Evolutionary conservation across 179 eudicot species (phyloP).

Genomic region (Silene coronaria): DNA sequence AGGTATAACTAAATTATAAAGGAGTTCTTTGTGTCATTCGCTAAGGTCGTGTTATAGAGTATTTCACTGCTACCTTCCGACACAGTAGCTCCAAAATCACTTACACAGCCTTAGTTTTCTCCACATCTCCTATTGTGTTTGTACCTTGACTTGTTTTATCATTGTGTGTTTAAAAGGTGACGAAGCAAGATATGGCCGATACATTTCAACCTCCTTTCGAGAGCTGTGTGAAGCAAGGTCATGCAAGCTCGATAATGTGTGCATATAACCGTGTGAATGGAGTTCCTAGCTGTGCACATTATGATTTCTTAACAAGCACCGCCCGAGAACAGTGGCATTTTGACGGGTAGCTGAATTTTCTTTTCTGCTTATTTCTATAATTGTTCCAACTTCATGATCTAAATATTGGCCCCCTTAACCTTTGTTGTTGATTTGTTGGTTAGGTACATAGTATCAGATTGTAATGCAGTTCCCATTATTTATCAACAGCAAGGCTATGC

Average conservation of each 20-base stretch:
- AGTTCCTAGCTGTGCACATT: conserved; percentile 62
- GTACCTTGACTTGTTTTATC: too few relatives aligned
- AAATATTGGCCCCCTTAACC: neutral
- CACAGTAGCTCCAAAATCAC: too few relatives aligned
- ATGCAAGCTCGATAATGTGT: conserved; percentile 82
- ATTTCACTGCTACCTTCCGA: too few relatives aligned
- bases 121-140: neutral
- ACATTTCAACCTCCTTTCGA: conserved; percentile 79
- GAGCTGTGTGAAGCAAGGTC: conserved; percentile 75
- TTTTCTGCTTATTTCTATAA: conserved; percentile 1
- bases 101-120: too few relatives aligned
- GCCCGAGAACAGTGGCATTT: conserved; percentile 63
- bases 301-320: conserved; percentile 47
- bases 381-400: neutral
- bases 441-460: conserved; percentile 58
- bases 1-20: conserved; percentile 29
- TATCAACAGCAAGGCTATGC: conserved; percentile 48
- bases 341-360: conserved; percentile 46
- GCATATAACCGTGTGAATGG: conserved; percentile 86
- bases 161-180: conserved; percentile 36
- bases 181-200: conserved; percentile 71
- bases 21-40: neutral
- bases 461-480: conserved; percentile 57
- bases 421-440: neutral
- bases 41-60: too few relatives aligned